Evolutionary conservation across 2,329 filamentous ascomycete species (phyloP).

Genomic region (Nemania sp.): DNA sequence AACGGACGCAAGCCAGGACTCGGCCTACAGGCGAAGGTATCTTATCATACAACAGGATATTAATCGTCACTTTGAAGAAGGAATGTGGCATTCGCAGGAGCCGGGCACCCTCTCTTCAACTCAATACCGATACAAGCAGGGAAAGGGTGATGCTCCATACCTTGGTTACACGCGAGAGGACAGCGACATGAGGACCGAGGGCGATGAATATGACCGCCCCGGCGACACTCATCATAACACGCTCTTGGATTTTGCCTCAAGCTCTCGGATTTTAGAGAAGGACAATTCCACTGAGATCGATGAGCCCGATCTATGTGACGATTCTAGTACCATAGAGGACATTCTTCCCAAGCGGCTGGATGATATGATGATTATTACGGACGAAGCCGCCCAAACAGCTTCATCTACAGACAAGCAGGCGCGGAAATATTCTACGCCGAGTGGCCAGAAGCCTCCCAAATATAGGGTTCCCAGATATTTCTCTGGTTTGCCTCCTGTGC

Average conservation of each 20-base stretch:
- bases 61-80: constrained; percentile 20
- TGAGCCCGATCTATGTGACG: background rate
- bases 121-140: background rate
- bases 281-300: background rate
- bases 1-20: constrained; percentile 26
- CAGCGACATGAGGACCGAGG: background rate
- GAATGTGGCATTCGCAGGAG: background rate
- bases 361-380: constrained; percentile 2
- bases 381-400: constrained; percentile 8
- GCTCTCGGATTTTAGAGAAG: background rate
- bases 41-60: constrained; percentile 34
- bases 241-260: background rate
- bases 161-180: constrained; percentile 6
- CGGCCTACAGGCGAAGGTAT: constrained; percentile 34
- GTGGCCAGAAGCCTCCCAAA: constrained; percentile 7
- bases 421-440: background rate
- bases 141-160: background rate
- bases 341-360: background rate
- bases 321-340: background rate
- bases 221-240: background rate
- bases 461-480: background rate
- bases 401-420: constrained; percentile 10
- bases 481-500: background rate
- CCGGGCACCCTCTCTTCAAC: background rate
- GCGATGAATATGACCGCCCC: background rate